Percentiles rank a stretch among this genome's conserved stretches.
phyloP scores from a whole-genome alignment of 2,329 filamentous ascomycete genomes.

The Neofusicoccum laricinum region DNA sequence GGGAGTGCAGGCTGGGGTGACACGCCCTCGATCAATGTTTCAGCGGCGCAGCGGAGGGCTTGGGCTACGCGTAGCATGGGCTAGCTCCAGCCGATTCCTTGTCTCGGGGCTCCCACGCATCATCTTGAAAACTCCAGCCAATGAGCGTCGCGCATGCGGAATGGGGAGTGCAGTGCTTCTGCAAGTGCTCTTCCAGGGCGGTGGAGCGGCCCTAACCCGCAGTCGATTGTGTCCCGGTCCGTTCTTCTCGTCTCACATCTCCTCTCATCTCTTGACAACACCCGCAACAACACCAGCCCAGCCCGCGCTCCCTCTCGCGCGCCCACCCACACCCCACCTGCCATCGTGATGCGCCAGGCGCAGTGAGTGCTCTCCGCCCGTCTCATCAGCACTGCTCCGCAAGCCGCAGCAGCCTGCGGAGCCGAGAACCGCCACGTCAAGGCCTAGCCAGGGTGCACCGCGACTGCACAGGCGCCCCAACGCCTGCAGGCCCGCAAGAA shows the following conservation, averaged over 20 bases:
- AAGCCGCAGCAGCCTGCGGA: slow-evolving; percentile 6
- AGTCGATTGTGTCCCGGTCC: slow-evolving; percentile 10
- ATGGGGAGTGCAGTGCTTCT: slow-evolving; percentile 9
- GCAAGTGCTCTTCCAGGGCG: slow-evolving; percentile 12
- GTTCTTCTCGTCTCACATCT: slow-evolving; percentile 13
- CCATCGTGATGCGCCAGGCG: slow-evolving; percentile 10
- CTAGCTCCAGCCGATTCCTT: slow-evolving; percentile 6
- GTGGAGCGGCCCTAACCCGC: slow-evolving; percentile 14
- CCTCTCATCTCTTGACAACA: slow-evolving; percentile 11
- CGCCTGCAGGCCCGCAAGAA: slow-evolving; percentile 4
- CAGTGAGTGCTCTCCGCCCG: neutral
- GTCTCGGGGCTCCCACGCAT: slow-evolving; percentile 6
- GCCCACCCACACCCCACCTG: neutral
- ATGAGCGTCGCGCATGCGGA: slow-evolving; percentile 19
- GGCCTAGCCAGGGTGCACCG: slow-evolving; percentile 13
- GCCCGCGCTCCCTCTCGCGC: slow-evolving; percentile 1
- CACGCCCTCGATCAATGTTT: slow-evolving; percentile 11
- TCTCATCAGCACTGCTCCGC: neutral
- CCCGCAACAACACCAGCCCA: slow-evolving; percentile 12
- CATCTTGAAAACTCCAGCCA: slow-evolving; percentile 23
- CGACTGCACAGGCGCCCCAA: slow-evolving; percentile 7
- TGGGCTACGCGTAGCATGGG: slow-evolving; percentile 11
- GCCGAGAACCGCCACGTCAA: slow-evolving; percentile 14
- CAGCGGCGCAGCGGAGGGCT: slow-evolving; percentile 11
- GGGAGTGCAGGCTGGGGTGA: slow-evolving; percentile 4